Percentiles rank a stretch among this genome's conserved stretches.
Conservation (phyloP, 805 yeast species). For the Zygosaccharomyces bisporus region DNA sequence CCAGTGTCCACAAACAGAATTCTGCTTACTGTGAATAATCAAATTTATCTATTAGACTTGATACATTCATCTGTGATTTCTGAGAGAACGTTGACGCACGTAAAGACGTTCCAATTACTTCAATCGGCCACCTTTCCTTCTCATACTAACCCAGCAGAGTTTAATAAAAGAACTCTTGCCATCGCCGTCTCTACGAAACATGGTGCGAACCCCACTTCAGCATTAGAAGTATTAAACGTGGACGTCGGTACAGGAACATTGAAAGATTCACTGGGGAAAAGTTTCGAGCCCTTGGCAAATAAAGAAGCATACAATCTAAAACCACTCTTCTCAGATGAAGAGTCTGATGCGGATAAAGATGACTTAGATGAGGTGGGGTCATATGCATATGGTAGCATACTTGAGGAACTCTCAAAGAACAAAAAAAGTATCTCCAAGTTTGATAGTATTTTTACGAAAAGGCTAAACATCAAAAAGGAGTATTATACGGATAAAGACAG, state of each 20-base stretch:
- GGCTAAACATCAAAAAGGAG: slow-evolving; percentile 38
- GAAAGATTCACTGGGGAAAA: slow-evolving; percentile 67
- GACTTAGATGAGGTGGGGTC: slow-evolving; percentile 13
- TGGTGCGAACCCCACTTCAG: slow-evolving; percentile 27
- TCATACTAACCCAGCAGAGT: background rate
- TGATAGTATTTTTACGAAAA: slow-evolving; percentile 33
- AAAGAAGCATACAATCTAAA: slow-evolving; percentile 22
- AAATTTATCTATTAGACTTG: slow-evolving; percentile 30
- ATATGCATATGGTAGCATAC: slow-evolving; percentile 26
- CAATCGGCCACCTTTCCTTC: slow-evolving; percentile 24
- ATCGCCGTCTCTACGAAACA: slow-evolving; percentile 33
- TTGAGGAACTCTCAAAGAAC: slow-evolving; percentile 25
- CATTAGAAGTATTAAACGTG: slow-evolving; percentile 37
- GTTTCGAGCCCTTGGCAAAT: slow-evolving; percentile 29
- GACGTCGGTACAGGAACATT: slow-evolving; percentile 66
- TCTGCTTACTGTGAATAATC: slow-evolving; percentile 29
- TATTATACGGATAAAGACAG: slow-evolving; percentile 66
- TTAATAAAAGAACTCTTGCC: slow-evolving; percentile 27
- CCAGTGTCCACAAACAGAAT: slow-evolving; percentile 33
- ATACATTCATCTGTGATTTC: slow-evolving; percentile 27
- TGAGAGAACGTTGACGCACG: slow-evolving; percentile 27
- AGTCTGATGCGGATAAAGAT: slow-evolving; percentile 8
- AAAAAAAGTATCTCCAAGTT: slow-evolving; percentile 27
- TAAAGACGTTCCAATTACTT: slow-evolving; percentile 30
- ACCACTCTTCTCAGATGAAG: slow-evolving; percentile 23